Percentiles rank a stretch among this genome's conserved stretches.
These are phyloP conservation scores for Penicillium sp. DNA, from an alignment of 2,329 filamentous ascomycete species.

Conservation along the genomic window DNA sequence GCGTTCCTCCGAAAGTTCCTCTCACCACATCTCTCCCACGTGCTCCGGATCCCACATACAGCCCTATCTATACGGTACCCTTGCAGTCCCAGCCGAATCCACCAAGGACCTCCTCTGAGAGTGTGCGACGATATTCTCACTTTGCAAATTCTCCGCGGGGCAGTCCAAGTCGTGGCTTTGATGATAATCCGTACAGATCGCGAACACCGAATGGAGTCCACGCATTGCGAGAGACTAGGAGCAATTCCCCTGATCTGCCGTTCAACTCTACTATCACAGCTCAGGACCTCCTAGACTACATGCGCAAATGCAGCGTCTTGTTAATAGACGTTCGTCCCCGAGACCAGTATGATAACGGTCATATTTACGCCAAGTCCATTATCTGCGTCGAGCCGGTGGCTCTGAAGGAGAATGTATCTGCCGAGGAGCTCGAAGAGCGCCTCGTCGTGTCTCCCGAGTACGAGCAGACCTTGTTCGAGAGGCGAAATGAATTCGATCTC, in stretches of 20 bases:
- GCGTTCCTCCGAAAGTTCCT: constrained; percentile 43
- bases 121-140: constrained; percentile 36
- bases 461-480: constrained; percentile 69
- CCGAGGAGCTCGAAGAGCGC: constrained; percentile 54
- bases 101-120: constrained; percentile 41
- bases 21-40: constrained; percentile 41
- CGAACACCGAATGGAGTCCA: constrained; percentile 42
- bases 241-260: constrained; percentile 46
- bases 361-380: constrained; percentile 75
- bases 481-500: constrained; percentile 70
- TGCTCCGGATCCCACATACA: constrained; percentile 47
- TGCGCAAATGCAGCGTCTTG: constrained; percentile 62
- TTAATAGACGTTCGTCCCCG: constrained; percentile 81
- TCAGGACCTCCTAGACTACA: constrained; percentile 64
- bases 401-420: constrained; percentile 62
- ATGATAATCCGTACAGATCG: constrained; percentile 44
- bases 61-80: constrained; percentile 41
- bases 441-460: constrained; percentile 45
- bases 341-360: constrained; percentile 77
- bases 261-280: constrained; percentile 61
- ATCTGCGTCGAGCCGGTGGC: constrained; percentile 87
- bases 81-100: constrained; percentile 36
- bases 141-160: constrained; percentile 30
- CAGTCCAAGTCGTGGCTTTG: constrained; percentile 32
- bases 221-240: constrained; percentile 35